These are phyloP conservation scores for Kluyveromyces marxianus DNA, from an alignment of 1,139 yeast genomes.

Conservation along the genomic window DNA sequence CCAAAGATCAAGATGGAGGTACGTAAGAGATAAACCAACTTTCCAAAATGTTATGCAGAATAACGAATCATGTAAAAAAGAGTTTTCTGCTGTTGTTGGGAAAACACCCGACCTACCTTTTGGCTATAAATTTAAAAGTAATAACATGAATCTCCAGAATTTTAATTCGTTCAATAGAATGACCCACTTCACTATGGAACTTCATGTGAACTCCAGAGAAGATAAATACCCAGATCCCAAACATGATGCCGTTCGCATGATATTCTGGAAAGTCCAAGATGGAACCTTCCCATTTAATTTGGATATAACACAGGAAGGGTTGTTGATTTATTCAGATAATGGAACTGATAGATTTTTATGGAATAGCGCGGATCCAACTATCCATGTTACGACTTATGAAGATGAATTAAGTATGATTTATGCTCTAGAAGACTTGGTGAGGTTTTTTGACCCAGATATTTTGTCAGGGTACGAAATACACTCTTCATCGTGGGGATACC, in stretches of 20 bases:
- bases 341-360: constrained; percentile 2
- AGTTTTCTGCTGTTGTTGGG: constrained; percentile 4
- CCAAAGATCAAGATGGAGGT: constrained; percentile 32
- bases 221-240: constrained; percentile 59
- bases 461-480: constrained; percentile 81
- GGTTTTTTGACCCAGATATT: constrained; percentile 75
- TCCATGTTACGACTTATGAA: constrained; percentile 31
- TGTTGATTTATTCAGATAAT: constrained; percentile 25
- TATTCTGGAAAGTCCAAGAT: constrained; percentile 58
- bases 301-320: constrained; percentile 31
- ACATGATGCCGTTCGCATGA: constrained; percentile 47
- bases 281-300: constrained; percentile 33
- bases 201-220: constrained; percentile 51
- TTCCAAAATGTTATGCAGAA: constrained; percentile 27
- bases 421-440: constrained; percentile 48
- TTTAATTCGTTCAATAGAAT: constrained; percentile 29
- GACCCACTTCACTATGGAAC: constrained; percentile 54
- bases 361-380: constrained; percentile 12
- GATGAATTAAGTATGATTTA: constrained; percentile 52
- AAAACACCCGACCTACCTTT: constrained; percentile 31
- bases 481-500: constrained; percentile 80
- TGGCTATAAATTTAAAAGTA: constrained; percentile 30
- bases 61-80: not conserved
- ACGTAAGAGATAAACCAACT: constrained; percentile 36
- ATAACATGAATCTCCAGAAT: constrained; percentile 4